Evolutionary conservation across 2,329 filamentous ascomycete species (phyloP), one percentile per base, ranked within the genome.

Genomic region (Fusarium luffae): DNA sequence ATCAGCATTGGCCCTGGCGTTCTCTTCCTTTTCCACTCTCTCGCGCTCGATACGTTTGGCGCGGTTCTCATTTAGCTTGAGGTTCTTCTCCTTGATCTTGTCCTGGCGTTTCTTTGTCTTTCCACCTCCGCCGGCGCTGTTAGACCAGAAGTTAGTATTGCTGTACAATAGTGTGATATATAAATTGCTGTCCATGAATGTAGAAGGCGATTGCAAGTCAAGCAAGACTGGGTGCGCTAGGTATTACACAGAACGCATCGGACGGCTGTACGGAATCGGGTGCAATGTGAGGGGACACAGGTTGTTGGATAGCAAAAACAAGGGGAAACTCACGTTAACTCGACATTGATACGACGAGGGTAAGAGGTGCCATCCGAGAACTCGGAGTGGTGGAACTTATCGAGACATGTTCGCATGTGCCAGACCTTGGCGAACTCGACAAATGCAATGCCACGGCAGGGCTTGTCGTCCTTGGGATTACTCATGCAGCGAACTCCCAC

Each of bases 321-420:
- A 55, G 52, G 50, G 37, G 23, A 32, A 40, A 86, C 90, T 80
- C 80, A 93, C 87, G 94, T 97, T 71, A 98, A 82, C 82, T 98
- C 95, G 27, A 98, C 92, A 77, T 97, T 98, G 75, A 98, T 97
- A 81, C 90, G 92, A 74, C 95, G 85, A 54, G 89, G 82, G 18
- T 83, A 78, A 43, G 82, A 84, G 18, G 80, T 66, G 68, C 84
- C 82, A 80, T 90, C 84, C 77, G 84, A 80, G 77, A 98, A 97
- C 69, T 86, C 86, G 63, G 89, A 92, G 82, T 98, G 94, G 82
- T 98, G 94, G 82, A 95, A 95, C 69, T 93, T 89, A 80, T 94
- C 93, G 65, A 98, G 85, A 77, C 93, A 97, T 32, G 93, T 96
- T 85, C 97, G 92, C 93, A 97, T 97, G 77, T 92, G 89, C 80